Evolutionary conservation across 1,284 basidiomycete genomes (phyloP).

Genomic region (Austroboletus niveus): DNA sequence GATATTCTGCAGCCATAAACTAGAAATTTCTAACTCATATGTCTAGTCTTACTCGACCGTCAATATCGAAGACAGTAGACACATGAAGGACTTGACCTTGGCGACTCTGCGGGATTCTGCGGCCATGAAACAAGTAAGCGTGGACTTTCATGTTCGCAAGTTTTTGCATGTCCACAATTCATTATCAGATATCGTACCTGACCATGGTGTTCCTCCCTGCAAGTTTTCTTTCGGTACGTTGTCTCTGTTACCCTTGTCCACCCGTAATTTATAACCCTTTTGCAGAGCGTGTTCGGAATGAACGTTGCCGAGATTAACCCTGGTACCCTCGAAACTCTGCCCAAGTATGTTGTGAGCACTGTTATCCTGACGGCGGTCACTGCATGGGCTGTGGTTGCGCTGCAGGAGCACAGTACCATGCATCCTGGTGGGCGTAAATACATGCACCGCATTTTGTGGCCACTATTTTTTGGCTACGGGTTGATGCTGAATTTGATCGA

Average conservation of each 20-base stretch:
- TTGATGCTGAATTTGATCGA: neutral
- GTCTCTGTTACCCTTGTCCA: neutral
- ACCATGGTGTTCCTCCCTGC: constrained; percentile 34
- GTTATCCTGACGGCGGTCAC: constrained; percentile 49
- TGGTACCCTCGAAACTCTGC: constrained; percentile 33
- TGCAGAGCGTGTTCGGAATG: constrained; percentile 38
- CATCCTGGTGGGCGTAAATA: constrained; percentile 11
- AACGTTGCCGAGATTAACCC: constrained; percentile 41
- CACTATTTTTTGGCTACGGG: constrained; percentile 7
- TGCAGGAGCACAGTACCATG: constrained; percentile 28
- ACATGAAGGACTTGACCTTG: constrained; percentile 45
- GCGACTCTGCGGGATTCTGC: constrained; percentile 46
- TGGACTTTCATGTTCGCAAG: neutral
- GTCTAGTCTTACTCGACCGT: constrained; percentile 48
- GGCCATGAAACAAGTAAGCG: constrained; percentile 47
- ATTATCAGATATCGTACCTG: constrained; percentile 28
- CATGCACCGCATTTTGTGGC: constrained; percentile 21
- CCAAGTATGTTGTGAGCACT: constrained; percentile 42
- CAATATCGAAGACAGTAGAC: constrained; percentile 47
- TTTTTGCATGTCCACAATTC: neutral
- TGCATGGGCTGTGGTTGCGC: constrained; percentile 44
- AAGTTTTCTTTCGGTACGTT: constrained; percentile 39
- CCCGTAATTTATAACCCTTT: neutral
- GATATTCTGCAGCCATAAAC: neutral
- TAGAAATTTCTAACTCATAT: constrained; percentile 2